Evolutionary conservation across 495 filamentous ascomycete genomes (phyloP).

Genomic region (Xylaria cubensis): DNA sequence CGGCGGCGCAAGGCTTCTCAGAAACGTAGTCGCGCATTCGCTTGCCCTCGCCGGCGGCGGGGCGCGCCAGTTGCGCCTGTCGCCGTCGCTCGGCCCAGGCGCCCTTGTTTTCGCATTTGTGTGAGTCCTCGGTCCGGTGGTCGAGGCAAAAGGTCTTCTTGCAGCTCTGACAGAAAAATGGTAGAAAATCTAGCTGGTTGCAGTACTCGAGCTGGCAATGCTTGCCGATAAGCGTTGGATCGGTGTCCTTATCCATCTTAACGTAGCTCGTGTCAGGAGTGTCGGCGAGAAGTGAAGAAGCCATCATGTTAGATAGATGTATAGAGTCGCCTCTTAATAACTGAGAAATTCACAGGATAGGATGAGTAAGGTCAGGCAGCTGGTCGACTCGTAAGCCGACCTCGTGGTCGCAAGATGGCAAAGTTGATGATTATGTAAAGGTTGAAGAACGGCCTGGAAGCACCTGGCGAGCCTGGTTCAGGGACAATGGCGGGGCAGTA

Average conservation of each 20-base stretch:
- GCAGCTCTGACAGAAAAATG: constrained; percentile 93
- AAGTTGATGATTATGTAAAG: constrained; percentile 38
- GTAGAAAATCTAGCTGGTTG: constrained; percentile 94
- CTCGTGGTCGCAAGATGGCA: constrained; percentile 26
- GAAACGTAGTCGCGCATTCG: constrained; percentile 51
- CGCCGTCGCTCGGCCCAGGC: constrained; percentile 81
- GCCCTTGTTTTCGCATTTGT: constrained; percentile 80
- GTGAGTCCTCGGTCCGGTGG: constrained; percentile 86
- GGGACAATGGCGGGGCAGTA: constrained; percentile 2
- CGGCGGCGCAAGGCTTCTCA: constrained; percentile 67
- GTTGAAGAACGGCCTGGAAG: constrained; percentile 39
- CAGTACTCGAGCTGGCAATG: constrained; percentile 93
- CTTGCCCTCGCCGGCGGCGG: constrained; percentile 52
- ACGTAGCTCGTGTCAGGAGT: constrained; percentile 53
- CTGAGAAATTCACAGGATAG: background rate
- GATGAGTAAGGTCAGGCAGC: constrained; percentile 30
- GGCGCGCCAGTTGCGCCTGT: constrained; percentile 58
- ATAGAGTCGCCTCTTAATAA: constrained; percentile 26
- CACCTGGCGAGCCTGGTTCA: constrained; percentile 31
- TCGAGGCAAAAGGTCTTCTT: constrained; percentile 87
- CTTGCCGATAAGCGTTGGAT: constrained; percentile 82
- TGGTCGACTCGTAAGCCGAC: constrained; percentile 36
- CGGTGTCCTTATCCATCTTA: constrained; percentile 60
- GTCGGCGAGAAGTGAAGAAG: constrained; percentile 38
- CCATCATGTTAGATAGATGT: constrained; percentile 34